These are phyloP conservation scores for Chalara sp. DNA, from an alignment of 2,329 filamentous ascomycete species.

Conservation along the genomic window DNA sequence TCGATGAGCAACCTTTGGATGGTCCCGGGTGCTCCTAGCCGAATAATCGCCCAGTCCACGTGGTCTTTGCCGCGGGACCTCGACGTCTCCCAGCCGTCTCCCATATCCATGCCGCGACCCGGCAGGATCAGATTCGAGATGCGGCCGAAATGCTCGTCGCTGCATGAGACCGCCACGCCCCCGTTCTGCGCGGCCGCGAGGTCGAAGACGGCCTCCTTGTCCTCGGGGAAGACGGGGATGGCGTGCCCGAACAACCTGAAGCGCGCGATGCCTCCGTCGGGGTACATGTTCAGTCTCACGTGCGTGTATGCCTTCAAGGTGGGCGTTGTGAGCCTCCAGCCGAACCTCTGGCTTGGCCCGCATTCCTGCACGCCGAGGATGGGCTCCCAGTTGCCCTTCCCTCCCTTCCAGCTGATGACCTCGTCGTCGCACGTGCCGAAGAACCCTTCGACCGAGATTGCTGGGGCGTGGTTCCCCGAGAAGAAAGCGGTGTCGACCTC, in stretches of 20 bases:
- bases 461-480: constrained; percentile 75
- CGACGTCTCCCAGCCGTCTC: constrained; percentile 82
- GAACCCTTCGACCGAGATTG: constrained; percentile 70
- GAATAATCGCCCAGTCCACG: constrained; percentile 75
- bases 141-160: constrained; percentile 78
- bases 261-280: constrained; percentile 75
- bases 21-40: constrained; percentile 58
- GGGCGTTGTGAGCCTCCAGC: constrained; percentile 57
- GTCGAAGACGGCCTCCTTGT: constrained; percentile 61
- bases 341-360: constrained; percentile 66
- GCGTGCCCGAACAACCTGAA: constrained; percentile 73
- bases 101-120: constrained; percentile 76
- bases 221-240: constrained; percentile 67
- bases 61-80: constrained; percentile 66
- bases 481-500: constrained; percentile 81
- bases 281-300: constrained; percentile 76
- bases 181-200: constrained; percentile 74
- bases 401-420: constrained; percentile 54
- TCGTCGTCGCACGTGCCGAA: constrained; percentile 61
- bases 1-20: constrained; percentile 67
- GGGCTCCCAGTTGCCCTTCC: constrained; percentile 60
- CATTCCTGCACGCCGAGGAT: constrained; percentile 65
- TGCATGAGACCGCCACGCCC: constrained; percentile 67
- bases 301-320: constrained; percentile 69
- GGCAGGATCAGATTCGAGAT: constrained; percentile 77